These are phyloP conservation scores for Jamesozyma piceae DNA, from an alignment of 805 yeast species.

Conservation along the genomic window DNA sequence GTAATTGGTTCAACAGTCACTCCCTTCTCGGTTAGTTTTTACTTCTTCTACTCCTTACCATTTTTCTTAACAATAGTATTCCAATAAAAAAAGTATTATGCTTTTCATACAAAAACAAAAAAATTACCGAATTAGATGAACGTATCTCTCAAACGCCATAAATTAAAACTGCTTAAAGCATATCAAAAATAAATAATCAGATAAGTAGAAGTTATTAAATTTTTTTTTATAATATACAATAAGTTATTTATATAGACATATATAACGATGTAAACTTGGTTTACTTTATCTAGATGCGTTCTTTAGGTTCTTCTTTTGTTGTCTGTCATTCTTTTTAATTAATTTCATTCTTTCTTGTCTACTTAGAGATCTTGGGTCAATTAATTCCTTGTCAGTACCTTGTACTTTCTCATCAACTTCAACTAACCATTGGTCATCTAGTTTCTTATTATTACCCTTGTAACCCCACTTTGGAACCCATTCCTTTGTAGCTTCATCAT, in stretches of 20 bases:
- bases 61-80: too few relatives aligned
- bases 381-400: slow-evolving; percentile 50
- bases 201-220: too few relatives aligned
- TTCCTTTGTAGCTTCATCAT: slow-evolving; percentile 79
- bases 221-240: neutral
- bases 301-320: slow-evolving; percentile 71
- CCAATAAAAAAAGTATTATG: too few relatives aligned
- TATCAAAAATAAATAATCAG: too few relatives aligned
- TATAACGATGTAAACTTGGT: neutral
- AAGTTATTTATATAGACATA: neutral
- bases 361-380: slow-evolving; percentile 77
- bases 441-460: slow-evolving; percentile 79
- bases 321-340: slow-evolving; percentile 60
- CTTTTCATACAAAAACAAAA: too few relatives aligned
- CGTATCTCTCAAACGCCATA: too few relatives aligned
- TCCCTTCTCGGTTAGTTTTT: neutral
- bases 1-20: neutral
- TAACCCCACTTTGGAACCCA: slow-evolving; percentile 99
- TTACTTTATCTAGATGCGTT: slow-evolving; percentile 13
- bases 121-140: too few relatives aligned
- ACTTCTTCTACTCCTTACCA: too few relatives aligned
- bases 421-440: slow-evolving; percentile 90
- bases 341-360: slow-evolving; percentile 79
- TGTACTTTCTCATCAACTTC: slow-evolving; percentile 76
- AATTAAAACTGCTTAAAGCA: too few relatives aligned